These are phyloP conservation scores for Arachnopeziza araneosa DNA, from an alignment of 2,329 filamentous ascomycete genomes.

Conservation along the genomic window DNA sequence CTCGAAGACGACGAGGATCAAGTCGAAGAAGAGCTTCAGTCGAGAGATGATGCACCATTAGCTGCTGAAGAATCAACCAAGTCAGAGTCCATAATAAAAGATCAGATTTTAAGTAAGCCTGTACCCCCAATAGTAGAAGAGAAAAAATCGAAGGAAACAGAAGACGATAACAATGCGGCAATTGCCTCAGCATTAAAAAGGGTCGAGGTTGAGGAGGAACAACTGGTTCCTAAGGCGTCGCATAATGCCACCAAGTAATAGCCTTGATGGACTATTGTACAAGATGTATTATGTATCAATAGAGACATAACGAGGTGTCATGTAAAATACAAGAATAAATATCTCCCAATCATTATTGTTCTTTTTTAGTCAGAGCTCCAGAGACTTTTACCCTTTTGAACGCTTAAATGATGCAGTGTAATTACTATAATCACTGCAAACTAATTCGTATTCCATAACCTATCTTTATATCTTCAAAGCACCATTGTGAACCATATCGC, in stretches of 20 bases:
- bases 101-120: constrained; percentile 1
- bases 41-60: constrained; percentile 18
- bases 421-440: too few species aligned
- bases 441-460: too few species aligned
- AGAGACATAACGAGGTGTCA: constrained; percentile 13
- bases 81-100: constrained; percentile 1
- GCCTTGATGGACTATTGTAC: constrained; percentile 17
- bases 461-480: not conserved
- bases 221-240: constrained; percentile 43
- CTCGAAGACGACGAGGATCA: constrained; percentile 72
- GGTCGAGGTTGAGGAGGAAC: constrained; percentile 35
- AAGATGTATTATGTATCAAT: constrained; percentile 18
- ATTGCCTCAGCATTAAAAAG: constrained; percentile 15
- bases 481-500: not conserved
- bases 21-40: constrained; percentile 28
- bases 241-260: constrained; percentile 36
- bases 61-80: constrained; percentile 5
- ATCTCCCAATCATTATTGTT: constrained; percentile 10
- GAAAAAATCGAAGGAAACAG: constrained; percentile 20
- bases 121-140: constrained; percentile 1
- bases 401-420: too few species aligned
- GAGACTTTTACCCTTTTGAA: too few species aligned
- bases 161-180: constrained; percentile 22
- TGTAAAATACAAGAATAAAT: constrained; percentile 19
- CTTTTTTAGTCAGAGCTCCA: not conserved